Base-by-base conservation (phyloP, 1,284 basidiomycete genomes). In the Microbotryum intermedium region DNA sequence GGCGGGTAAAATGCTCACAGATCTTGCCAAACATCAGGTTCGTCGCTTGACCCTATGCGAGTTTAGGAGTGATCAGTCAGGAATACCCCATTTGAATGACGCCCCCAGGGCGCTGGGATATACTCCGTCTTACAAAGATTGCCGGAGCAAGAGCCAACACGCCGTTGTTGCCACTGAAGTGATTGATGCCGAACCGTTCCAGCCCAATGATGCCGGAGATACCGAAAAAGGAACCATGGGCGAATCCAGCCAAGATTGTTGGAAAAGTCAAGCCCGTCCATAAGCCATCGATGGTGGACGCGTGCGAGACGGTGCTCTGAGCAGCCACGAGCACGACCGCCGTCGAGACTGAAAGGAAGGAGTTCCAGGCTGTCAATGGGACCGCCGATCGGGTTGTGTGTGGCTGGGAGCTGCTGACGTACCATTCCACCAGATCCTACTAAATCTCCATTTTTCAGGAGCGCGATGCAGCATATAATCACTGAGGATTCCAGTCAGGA, bases 11-110 rank as follows among this genome's bases (percentile, higher is more conserved):
- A 7, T 60, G 49, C 34, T 62, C 55, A 57, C 58, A 68, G 44
- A 65, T 60, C 4, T 34, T 34, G 2, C 64, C 64, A n/a, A 68
- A 68, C 28, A 61, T 28, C 39, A 65, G 46, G 55, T 67, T 67
- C 18, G 63, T 64, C 11, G 55, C 20, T 57, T 67, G 64, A 2
- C 66, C 65, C 62, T 52, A 6, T 20, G 18, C 16, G n/a, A 16
- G n/a, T 20, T n/a, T 23, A 48, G 11, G 18, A 7, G 18, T 9
- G n/a, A 13, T 25, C 9, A 1, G 4, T 26, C 23, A 6, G 2
- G 11, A 7, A 43, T 29, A 23, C 9, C n/a, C n/a, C n/a, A n/a
- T n/a, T n/a, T n/a, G n/a, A n/a, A n/a, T n/a, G n/a, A n/a, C n/a
- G n/a, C n/a, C n/a, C n/a, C n/a, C n/a, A n/a, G n/a, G n/a, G n/a